A percentile compares a stretch with the other conserved stretches of the same genome.
phyloP scores from a whole-genome alignment of 805 yeast genomes.

The Komagataella pastoris region DNA sequence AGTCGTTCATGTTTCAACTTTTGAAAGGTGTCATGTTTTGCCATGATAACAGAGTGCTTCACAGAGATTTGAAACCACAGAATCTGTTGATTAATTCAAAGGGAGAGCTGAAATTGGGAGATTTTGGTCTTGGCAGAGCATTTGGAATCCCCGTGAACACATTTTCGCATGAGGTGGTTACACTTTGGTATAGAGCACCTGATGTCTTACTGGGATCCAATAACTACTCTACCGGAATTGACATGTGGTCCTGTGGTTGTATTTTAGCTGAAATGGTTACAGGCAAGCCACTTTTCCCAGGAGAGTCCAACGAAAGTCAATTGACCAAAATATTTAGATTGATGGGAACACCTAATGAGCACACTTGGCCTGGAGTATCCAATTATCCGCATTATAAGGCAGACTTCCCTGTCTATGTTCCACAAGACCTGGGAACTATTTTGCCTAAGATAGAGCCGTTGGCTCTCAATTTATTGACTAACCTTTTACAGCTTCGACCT shows the following conservation, averaged over 20 bases:
- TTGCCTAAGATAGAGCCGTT: constrained; percentile 58
- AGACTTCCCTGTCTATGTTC: constrained; percentile 74
- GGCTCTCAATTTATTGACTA: constrained; percentile 54
- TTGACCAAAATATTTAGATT: constrained; percentile 80
- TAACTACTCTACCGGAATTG: constrained; percentile 92
- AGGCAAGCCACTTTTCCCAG: constrained; percentile 95
- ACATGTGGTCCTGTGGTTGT: constrained; percentile 98
- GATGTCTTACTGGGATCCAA: constrained; percentile 92
- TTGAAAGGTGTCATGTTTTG: constrained; percentile 82
- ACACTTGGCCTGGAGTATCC: constrained; percentile 96
- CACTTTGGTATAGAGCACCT: constrained; percentile 97
- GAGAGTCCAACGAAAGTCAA: constrained; percentile 93
- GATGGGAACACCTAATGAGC: constrained; percentile 94
- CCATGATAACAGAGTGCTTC: constrained; percentile 75
- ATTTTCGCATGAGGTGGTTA: constrained; percentile 93
- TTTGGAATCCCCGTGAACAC: constrained; percentile 97
- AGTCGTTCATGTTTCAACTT: constrained; percentile 89
- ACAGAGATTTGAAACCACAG: constrained; percentile 88
- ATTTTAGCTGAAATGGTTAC: constrained; percentile 97
- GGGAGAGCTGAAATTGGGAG: constrained; percentile 90
- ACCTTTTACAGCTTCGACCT: constrained; percentile 47
- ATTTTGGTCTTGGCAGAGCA: constrained; percentile 94
- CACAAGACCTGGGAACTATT: constrained; percentile 68
- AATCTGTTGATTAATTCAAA: constrained; percentile 78
- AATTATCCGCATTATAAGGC: constrained; percentile 77